Percentiles rank a stretch among this genome's conserved stretches.
Evolutionary conservation across 495 filamentous ascomycete species (phyloP).

Genomic region (Aspergillus incahuasiensis): DNA sequence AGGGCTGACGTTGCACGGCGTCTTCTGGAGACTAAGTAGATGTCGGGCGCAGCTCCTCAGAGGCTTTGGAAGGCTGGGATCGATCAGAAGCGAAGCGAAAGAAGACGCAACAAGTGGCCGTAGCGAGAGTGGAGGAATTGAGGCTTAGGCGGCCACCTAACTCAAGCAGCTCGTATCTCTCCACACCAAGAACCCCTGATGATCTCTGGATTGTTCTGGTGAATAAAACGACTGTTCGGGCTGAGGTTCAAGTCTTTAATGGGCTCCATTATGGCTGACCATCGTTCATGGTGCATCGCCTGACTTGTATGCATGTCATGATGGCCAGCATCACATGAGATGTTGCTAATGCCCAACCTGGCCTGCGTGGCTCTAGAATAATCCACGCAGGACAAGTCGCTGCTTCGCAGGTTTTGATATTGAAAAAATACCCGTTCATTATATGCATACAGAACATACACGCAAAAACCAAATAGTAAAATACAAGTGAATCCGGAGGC

Average conservation of each 20-base stretch:
- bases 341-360: background rate
- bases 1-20: background rate
- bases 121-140: background rate
- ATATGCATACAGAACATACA: slow-evolving; percentile 35
- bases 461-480: slow-evolving; percentile 29
- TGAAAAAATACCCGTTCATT: slow-evolving; percentile 23
- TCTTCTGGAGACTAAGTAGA: background rate
- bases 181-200: background rate
- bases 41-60: background rate
- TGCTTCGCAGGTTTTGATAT: background rate
- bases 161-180: slow-evolving; percentile 1
- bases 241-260: too few relatives aligned
- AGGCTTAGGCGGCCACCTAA: background rate
- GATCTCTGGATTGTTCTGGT: background rate
- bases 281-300: background rate
- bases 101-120: background rate
- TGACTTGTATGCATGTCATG: background rate
- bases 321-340: background rate
- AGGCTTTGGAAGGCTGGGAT: background rate
- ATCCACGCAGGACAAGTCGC: background rate
- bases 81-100: background rate
- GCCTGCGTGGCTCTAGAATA: background rate
- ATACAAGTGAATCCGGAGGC: slow-evolving; percentile 21
- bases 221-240: background rate
- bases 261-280: background rate